Base-by-base conservation (phyloP, 139 green algal species). In the Chlorella sorokiniana region DNA sequence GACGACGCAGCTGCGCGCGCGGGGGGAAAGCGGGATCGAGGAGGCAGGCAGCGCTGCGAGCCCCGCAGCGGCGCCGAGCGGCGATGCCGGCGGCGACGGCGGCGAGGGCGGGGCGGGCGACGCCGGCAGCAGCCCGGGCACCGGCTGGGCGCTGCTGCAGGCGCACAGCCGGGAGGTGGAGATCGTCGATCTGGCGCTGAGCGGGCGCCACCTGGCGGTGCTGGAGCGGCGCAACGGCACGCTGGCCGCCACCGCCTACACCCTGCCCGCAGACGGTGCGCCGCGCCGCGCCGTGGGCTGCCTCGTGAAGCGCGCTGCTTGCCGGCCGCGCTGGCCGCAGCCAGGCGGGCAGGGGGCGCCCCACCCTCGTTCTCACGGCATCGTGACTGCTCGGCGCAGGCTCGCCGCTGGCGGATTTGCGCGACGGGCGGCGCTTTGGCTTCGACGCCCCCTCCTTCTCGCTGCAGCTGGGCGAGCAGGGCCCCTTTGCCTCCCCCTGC, bases 371-470 rank as follows among this genome's bases (percentile, higher is more conserved):
- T n/a, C n/a, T n/a, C n/a, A n/a, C n/a, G n/a, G n/a, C n/a, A n/a
- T n/a, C n/a, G n/a, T n/a, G n/a, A n/a, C n/a, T n/a, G n/a, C n/a
- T n/a, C n/a, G n/a, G 16, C 22, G 73, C 73, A 79, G 73, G 73
- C 45, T 31, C n/a, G 9, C 73, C 73, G 11, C 73, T 79, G 25
- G 0, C 0, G 3, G 54, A 42, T 56, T 59, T 81, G 61, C 76
- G 48, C 0, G 65, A 82, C 0, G 88, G 85, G 6, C 61, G 76
- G 48, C 81, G 88, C 38, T 61, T 94, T 23, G 59, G 44, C 37
- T 95, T 94, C 84, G 89, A 93, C 1, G 91, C 93, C 78, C 84
- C 91, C 4, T 85, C 88, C 2, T 95, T 93, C 82, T 81, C 79
- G 59, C 86, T 96, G 20, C 56, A 54, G 37, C 33, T 79, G 16